Percentiles rank a stretch among this genome's conserved stretches.
phyloP scores from a whole-genome alignment of 768 basidiomycete species.

The Leccinum obscurum region DNA sequence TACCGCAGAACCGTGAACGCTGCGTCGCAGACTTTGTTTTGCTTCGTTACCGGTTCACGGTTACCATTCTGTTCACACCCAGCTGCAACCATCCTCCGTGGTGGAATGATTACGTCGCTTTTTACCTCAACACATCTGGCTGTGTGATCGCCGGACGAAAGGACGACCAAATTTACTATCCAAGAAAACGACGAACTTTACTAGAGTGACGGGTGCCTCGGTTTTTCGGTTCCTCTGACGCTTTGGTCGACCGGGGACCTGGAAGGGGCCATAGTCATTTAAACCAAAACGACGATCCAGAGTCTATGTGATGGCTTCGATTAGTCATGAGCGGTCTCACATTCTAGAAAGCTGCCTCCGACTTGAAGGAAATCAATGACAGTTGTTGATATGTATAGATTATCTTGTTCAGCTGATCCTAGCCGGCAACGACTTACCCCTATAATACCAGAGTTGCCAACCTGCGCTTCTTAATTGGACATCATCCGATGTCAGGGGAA shows the following conservation, averaged over 20 bases:
- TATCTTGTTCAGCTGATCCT: background rate
- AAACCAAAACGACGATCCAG: background rate
- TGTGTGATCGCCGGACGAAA: background rate
- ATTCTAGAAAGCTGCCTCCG: background rate
- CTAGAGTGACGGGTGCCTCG: constrained; percentile 1
- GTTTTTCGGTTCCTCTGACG: background rate
- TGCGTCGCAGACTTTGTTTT: background rate
- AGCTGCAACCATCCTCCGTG: background rate
- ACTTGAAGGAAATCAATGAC: background rate
- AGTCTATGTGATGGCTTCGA: constrained; percentile 4
- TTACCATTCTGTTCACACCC: background rate
- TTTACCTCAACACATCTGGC: background rate
- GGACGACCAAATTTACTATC: background rate
- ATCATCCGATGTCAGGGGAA: background rate
- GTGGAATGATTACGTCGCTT: constrained; percentile 4
- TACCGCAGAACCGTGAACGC: background rate
- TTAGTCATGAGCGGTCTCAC: background rate
- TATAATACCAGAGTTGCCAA: background rate
- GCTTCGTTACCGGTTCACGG: background rate
- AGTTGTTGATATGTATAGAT: constrained; percentile 4
- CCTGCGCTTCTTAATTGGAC: background rate
- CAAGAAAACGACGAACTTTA: background rate
- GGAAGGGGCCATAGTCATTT: background rate
- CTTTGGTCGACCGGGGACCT: constrained; percentile 3
- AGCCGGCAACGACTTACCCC: background rate